A percentile compares a stretch with the other conserved stretches of the same genome.
These are phyloP conservation scores for Amniculicola lignicola DNA, from an alignment of 495 filamentous ascomycete species.

Conservation along the genomic window DNA sequence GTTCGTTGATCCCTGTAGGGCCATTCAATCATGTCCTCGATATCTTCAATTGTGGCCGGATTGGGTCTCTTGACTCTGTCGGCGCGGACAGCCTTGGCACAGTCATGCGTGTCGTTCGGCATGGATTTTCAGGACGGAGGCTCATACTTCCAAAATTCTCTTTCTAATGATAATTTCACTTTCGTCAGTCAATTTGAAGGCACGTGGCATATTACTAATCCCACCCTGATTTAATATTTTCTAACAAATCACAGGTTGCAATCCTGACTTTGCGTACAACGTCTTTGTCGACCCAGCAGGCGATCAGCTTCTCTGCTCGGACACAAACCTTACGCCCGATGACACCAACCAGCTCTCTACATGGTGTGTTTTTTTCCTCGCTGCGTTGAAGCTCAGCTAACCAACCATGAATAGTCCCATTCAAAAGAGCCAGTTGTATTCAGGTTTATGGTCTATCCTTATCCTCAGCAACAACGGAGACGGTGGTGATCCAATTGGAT, in stretches of 20 bases:
- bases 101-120: constrained; percentile 30
- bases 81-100: constrained; percentile 10
- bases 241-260: constrained; percentile 31
- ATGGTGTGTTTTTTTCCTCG: constrained; percentile 25
- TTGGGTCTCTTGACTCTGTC: constrained; percentile 11
- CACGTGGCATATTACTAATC: neutral
- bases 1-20: no score
- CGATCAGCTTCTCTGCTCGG: constrained; percentile 36
- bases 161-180: constrained; percentile 38
- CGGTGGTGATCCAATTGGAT: constrained; percentile 34
- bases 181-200: constrained; percentile 38
- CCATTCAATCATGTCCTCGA: no score
- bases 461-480: constrained; percentile 43
- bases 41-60: no score
- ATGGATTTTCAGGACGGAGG: constrained; percentile 42
- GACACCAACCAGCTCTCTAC: constrained; percentile 37
- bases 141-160: constrained; percentile 39
- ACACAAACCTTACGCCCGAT: constrained; percentile 37
- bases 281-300: constrained; percentile 41
- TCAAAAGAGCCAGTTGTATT: constrained; percentile 35
- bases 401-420: constrained; percentile 22
- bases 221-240: neutral
- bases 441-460: constrained; percentile 40
- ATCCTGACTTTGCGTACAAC: constrained; percentile 36
- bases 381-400: neutral